Base-by-base conservation (phyloP, 495 filamentous ascomycete genomes). In the Trichoderma orchidacearum region DNA sequence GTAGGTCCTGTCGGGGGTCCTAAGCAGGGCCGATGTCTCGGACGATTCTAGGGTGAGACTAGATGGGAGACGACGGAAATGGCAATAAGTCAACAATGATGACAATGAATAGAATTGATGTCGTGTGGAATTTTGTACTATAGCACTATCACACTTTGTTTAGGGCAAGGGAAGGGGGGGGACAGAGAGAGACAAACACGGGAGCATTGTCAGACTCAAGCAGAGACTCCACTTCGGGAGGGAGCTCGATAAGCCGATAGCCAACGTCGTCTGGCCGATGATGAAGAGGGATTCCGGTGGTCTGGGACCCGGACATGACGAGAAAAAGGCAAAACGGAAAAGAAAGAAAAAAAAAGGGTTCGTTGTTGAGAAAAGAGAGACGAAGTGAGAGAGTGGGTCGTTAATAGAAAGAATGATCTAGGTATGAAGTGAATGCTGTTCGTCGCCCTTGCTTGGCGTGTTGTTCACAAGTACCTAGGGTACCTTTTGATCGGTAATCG, bases 181-280 rank as follows among this genome's bases (percentile, higher is more conserved):
- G 7, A 28, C 15, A 11, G 41, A 12, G 48, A 9, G 53, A 15
- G 54, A 73, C 77, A 62, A 75, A 87, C 84, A 69, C 70, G 0
- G 84, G 80, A 50, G 81, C 75, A 62, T 80, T 69, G 5, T 76
- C 67, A 0, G 82, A 80, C 45, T 83, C 75, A 11, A 95, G 69
- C 6, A 87, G 68, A 12, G 80, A 75, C 9, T 89, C 75, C 8
- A 95, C 69, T 23, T 89, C 85, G 7, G 84, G 75, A 3, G 90
- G 83, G 1, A 96, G 79, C 66, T 95, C 90, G n/a, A 95, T 72
- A 11, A 95, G 73, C 29, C 84, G 81, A 66, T 90, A 86, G 5
- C 79, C 78, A 54, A 81, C 71, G 59, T 81, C 78, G 35, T 77
- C 72, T 12, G 77, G 75, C 30, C 74, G 72, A 60, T 89, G 75